Base-by-base conservation (phyloP, 2,329 filamentous ascomycete genomes). In the Falciphora oryzae region DNA sequence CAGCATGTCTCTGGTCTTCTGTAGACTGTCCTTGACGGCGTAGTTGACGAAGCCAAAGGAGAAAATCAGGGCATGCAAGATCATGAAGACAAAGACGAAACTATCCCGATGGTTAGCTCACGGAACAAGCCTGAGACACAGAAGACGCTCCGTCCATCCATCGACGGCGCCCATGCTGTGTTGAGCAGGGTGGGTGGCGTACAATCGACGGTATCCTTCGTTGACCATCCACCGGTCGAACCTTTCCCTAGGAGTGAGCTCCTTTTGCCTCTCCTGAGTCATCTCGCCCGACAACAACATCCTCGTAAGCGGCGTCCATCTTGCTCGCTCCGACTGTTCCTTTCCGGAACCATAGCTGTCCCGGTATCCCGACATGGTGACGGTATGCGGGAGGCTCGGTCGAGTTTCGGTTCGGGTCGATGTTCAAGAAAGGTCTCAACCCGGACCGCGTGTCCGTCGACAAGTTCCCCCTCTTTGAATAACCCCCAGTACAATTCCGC, bases 171-270 rank as follows among this genome's bases (percentile, higher is more conserved):
- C 38, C 38, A 22, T 50, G 38, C 2, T 22, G 38, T 18, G 10
- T 22, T 50, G 10, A 16, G 14, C 38, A 22, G 59, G 22, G 59
- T 32, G 22, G 59, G 31, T 38, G 31, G 84, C 89, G 65, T 81
- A 92, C 86, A 94, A 83, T 85, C 90, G 83, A 74, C 90, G 84
- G 75, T 92, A 93, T 66, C 91, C 91, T 74, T 94, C 91, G 74
- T 94, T 94, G 67, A 94, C 89, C 91, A 95, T 93, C 91, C 91
- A 95, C 69, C 88, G 82, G 75, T 93, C 89, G 73, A 94, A 89
- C 74, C 85, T 89, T 75, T 94, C 89, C 72, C 85, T 84, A 67
- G 85, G 76, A 29, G 85, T 86, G 70, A 94, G 79, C 65, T 88
- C 83, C 73, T 87, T 87, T 69, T 89, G 87, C 71, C 81, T 84